These are phyloP conservation scores for Trichosporon sp. DNA, from an alignment of 1,284 basidiomycete species.

Conservation along the genomic window DNA sequence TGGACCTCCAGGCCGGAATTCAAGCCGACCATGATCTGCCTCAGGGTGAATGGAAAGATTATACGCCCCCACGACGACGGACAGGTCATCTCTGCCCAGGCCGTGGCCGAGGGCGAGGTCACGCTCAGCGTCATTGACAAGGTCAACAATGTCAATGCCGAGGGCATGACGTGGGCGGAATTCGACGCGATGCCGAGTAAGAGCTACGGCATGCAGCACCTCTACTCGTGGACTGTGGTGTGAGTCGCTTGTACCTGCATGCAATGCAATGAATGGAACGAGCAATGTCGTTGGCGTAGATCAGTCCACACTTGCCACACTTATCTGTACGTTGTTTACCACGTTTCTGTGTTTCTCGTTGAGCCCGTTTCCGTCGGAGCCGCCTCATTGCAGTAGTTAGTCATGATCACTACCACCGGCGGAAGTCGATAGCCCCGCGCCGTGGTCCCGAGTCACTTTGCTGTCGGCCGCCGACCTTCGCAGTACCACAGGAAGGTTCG, in stretches of 20 bases:
- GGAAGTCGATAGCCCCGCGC: too few species aligned
- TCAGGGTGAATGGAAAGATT: background rate
- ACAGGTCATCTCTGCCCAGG: background rate
- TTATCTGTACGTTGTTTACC: too few species aligned
- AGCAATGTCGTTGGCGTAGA: too few species aligned
- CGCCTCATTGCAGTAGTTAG: too few species aligned
- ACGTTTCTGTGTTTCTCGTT: too few species aligned
- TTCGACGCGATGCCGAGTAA: slow-evolving; percentile 4
- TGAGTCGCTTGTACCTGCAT: background rate
- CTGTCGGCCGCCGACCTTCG: too few species aligned
- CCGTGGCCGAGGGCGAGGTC: slow-evolving; percentile 1
- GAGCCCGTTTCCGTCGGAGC: too few species aligned
- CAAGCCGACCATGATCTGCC: slow-evolving; percentile 7
- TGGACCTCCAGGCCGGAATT: background rate
- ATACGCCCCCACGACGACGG: background rate
- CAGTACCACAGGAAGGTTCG: too few species aligned
- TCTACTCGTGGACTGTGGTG: background rate
- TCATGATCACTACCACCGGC: too few species aligned
- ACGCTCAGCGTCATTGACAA: slow-evolving; percentile 16
- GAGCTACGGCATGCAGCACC: slow-evolving; percentile 15
- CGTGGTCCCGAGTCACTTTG: too few species aligned
- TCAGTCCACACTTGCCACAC: too few species aligned
- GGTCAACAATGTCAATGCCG: slow-evolving; percentile 6
- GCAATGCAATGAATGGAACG: too few species aligned
- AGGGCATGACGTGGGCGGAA: slow-evolving; percentile 12